These are phyloP conservation scores for Capsicum pubescens DNA, from an alignment of 257 asterid genomes.

Conservation along the genomic window DNA sequence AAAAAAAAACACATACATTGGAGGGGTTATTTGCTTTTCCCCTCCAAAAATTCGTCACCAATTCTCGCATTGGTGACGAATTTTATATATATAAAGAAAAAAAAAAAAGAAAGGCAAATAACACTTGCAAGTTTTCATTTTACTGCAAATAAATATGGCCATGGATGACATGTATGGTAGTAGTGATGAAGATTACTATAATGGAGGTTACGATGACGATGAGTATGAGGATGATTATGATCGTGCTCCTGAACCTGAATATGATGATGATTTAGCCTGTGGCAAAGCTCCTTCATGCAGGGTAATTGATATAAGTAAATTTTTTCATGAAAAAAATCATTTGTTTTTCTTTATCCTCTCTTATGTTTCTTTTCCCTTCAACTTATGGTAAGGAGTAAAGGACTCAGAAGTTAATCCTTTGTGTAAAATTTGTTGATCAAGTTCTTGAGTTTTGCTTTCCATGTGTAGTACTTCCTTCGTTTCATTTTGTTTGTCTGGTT, in stretches of 20 bases:
- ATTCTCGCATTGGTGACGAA: neutral
- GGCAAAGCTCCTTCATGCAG: slow-evolving; percentile 43
- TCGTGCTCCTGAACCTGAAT: slow-evolving; percentile 36
- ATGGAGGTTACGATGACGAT: slow-evolving; percentile 36
- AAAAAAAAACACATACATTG: neutral
- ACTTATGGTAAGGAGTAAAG: neutral
- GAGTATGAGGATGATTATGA: slow-evolving; percentile 23
- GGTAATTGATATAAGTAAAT: slow-evolving; percentile 33
- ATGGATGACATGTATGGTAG: slow-evolving; percentile 40
- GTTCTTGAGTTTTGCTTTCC: neutral
- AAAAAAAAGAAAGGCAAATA: neutral
- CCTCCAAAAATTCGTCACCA: slow-evolving; percentile 24
- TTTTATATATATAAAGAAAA: neutral
- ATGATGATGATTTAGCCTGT: neutral
- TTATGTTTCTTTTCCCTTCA: neutral
- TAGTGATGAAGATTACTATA: slow-evolving; percentile 47
- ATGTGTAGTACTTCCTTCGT: neutral
- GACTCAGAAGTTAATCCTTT: neutral
- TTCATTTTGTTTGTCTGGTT: neutral
- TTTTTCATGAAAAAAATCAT: neutral
- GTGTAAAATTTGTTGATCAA: neutral
- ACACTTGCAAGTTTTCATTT: neutral
- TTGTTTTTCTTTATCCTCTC: neutral
- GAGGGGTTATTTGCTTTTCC: slow-evolving; percentile 29
- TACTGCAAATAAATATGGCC: slow-evolving; percentile 5